These are phyloP conservation scores for Chlamydomonas sp. DNA, from an alignment of 139 green algal genomes.

Conservation along the genomic window DNA sequence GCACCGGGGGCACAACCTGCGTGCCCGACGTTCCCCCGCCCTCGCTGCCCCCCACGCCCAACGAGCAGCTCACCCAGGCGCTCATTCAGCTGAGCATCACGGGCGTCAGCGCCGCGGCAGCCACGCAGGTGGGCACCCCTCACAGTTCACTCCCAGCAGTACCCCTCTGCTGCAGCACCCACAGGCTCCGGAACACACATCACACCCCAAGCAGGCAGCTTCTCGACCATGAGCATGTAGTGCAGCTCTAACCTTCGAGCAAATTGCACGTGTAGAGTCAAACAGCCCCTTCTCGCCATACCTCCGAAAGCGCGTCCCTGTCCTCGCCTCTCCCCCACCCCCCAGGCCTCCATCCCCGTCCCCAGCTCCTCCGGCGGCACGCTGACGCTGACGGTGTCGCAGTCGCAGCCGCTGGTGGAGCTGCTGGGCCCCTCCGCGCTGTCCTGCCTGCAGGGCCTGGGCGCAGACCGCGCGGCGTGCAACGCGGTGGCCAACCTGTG, in stretches of 20 bases:
- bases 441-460: constrained; percentile 34
- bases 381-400: constrained; percentile 28
- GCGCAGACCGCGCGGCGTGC: constrained; percentile 46
- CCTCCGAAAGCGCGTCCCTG: neutral
- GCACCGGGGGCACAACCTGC: neutral
- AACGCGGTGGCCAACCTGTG: constrained; percentile 72
- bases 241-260: no score
- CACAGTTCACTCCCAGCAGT: neutral
- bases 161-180: neutral
- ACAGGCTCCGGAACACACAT: no score
- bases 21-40: neutral
- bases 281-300: neutral
- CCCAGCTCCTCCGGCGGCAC: neutral
- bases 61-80: constrained; percentile 8
- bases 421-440: constrained; percentile 50
- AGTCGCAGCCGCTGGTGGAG: constrained; percentile 46
- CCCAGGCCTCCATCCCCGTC: neutral
- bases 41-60: neutral
- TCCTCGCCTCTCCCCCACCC: neutral
- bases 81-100: constrained; percentile 18
- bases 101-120: constrained; percentile 11
- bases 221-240: no score
- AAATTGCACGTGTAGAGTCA: no score
- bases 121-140: constrained; percentile 45
- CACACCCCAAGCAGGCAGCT: no score